Base-by-base conservation (phyloP, 2,329 filamentous ascomycete genomes). In the Zymoseptoria pseudotritici region DNA sequence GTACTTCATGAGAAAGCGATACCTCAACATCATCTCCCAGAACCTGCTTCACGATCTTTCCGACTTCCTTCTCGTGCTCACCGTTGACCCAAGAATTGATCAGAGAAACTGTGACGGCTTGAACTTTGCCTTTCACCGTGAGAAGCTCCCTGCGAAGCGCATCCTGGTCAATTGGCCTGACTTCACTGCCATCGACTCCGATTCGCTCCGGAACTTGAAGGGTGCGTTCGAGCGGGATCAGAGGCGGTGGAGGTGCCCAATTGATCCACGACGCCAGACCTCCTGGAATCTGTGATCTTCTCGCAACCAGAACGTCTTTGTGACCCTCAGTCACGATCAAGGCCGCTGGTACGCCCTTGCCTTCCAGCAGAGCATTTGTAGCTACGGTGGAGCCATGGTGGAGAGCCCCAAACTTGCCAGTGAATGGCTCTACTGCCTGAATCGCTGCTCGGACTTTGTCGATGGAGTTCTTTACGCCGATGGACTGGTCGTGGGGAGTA, bases 281-380 rank as follows among this genome's bases (percentile, higher is more conserved):
- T 21, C 67, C 67, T 21, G 67, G 67, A 21, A 69, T 69, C 49
- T 69, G 67, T 11, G 62, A 65, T 50, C 67, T 50, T 54, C 67
- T 59, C 13, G 67, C 67, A 8, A 69, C 67, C 21, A 69, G 31
- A 10, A 69, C 66, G 59, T 69, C 67, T 55, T 69, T 67, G 54
- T 69, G 67, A n/a, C 67, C 67, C 56, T 69, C 61, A 6, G 67
- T 69, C 5, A 69, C 67, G 22, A 69, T 63, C 13, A 69, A 57
- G 11, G 67, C 67, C 17, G 67, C 66, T 10, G 67, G 67, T 2
- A 67, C 67, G 17, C 67, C 65, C 50, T 67, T 69, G 50, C 67
- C 67, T 59, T 69, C 67, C 9, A 69, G 56, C 20, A 69, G 53
- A 19, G 66, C 67, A 56, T 69, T 69, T 13, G 67, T 69, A 2